Evolutionary conservation across 352 stramenopile species (phyloP).

Genomic region (Phytophthora multivora): DNA sequence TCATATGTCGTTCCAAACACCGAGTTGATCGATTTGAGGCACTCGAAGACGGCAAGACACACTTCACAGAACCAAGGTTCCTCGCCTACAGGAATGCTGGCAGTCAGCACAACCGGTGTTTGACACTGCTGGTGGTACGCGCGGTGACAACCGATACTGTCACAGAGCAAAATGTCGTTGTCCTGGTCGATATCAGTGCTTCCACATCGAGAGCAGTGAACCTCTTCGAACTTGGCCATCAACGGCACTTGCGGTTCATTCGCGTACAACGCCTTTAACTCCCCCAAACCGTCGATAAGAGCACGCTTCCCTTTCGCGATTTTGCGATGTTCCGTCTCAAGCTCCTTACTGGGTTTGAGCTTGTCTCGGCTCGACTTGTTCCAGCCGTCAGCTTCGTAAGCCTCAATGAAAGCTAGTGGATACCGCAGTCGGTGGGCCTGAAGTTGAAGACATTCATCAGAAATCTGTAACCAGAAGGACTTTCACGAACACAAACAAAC

Average conservation of each 20-base stretch:
- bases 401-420: conserved; percentile 78
- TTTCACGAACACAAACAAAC: conserved; percentile 7
- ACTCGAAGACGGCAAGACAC: conserved; percentile 79
- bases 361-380: conserved; percentile 75
- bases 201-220: conserved; percentile 80
- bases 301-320: conserved; percentile 58
- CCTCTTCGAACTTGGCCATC: conserved; percentile 53
- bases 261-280: conserved; percentile 45
- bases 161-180: conserved; percentile 88
- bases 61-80: conserved; percentile 85
- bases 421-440: conserved; percentile 67
- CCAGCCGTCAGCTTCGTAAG: conserved; percentile 86
- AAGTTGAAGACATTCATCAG: conserved; percentile 4
- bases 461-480: no score
- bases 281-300: conserved; percentile 48
- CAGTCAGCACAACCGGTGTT: conserved; percentile 56
- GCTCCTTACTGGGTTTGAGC: conserved; percentile 79
- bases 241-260: conserved; percentile 61
- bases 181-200: conserved; percentile 63
- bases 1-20: conserved; percentile 78
- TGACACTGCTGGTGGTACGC: conserved; percentile 86
- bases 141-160: conserved; percentile 71
- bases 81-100: conserved; percentile 63
- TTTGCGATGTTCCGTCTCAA: conserved; percentile 56
- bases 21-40: conserved; percentile 80